Conservation (phyloP, 768 basidiomycete genomes). For the Kwoniella sp. region DNA sequence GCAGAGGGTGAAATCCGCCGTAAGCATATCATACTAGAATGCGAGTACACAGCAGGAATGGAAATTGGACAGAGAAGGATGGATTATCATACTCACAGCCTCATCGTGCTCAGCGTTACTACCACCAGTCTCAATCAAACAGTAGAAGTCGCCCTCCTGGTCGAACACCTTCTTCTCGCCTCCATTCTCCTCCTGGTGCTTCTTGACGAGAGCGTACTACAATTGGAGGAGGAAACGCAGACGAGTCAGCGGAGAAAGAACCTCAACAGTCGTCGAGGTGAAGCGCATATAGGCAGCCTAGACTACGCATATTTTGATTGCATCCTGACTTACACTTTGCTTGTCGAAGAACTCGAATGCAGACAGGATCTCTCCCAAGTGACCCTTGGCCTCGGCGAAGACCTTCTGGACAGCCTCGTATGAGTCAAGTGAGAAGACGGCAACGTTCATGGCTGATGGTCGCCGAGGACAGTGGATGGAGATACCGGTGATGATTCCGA, state of each 20-base stretch:
- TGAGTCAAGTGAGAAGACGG: constrained; percentile 82
- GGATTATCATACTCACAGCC: constrained; percentile 74
- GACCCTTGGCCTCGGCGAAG: constrained; percentile 75
- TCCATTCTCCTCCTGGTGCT: constrained; percentile 68
- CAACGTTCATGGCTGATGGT: constrained; percentile 76
- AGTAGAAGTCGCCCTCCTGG: constrained; percentile 78
- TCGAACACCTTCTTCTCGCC: constrained; percentile 71
- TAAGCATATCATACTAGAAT: not conserved
- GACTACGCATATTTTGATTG: not conserved
- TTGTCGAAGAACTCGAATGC: constrained; percentile 97
- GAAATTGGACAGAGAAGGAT: not conserved
- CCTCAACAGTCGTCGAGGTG: no score
- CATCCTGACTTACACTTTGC: constrained; percentile 57
- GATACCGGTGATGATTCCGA: constrained; percentile 91
- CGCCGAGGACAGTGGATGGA: constrained; percentile 88
- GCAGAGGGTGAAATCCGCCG: constrained; percentile 1
- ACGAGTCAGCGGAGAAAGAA: not conserved
- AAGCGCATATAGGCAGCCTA: not conserved
- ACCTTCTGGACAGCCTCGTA: constrained; percentile 86
- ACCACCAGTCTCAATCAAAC: constrained; percentile 92
- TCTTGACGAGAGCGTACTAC: constrained; percentile 61
- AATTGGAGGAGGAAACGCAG: not conserved
- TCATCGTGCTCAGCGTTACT: constrained; percentile 89
- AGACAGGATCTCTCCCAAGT: constrained; percentile 90
- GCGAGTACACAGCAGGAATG: not conserved